Evolutionary conservation across 208 protist species (phyloP), one percentile per base, ranked within the genome.

Genomic region (Leptomonas seymouri): DNA sequence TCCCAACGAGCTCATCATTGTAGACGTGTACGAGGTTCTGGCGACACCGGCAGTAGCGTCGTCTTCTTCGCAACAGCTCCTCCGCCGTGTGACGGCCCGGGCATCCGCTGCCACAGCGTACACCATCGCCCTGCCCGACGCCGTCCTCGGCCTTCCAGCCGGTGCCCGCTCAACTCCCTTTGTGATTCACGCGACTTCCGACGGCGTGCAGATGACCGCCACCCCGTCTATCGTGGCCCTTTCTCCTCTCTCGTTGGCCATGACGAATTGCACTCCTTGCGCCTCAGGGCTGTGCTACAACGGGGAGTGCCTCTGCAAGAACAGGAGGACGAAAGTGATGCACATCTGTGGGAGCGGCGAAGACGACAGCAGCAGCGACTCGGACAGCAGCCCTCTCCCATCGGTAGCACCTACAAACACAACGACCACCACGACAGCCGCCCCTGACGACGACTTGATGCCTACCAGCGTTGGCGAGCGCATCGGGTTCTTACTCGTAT

Each of bases 231-330:
- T 11, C 27, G 67, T 89, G n/a, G 79, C 82, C 14, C 75, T 93
- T 28, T 93, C 87, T 14, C 81, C 85, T 1, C 71, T 93, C 8
- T 42, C 84, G 16, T 54, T 85, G 9, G 66, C 78, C 30, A 93
- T 93, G 87, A 27, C 55, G 48, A 28, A 56, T 16, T 86, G 82
- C 70, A 59, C 28, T 2, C 53, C 41, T 18, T 93, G 87, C 73
- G 36, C 67, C 3, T 89, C 80, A 20, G 80, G 84, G 11, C 78
- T 79, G 39, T 82, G 71, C 62, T 86, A 80, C 71, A 18, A 48
- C 4, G 60, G 28, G 3, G 7, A 45, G 28, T 86, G 81, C 41
- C 44, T 86, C 34, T 86, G 81, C 76, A 80, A 69, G 45, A 34
- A 76, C 63, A 44, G 34, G 8, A 41, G 4, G n/a, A 76, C 71